Evolutionary conservation across 2,329 filamentous ascomycete species (phyloP).

Genomic region (Cercospora nicotianae): DNA sequence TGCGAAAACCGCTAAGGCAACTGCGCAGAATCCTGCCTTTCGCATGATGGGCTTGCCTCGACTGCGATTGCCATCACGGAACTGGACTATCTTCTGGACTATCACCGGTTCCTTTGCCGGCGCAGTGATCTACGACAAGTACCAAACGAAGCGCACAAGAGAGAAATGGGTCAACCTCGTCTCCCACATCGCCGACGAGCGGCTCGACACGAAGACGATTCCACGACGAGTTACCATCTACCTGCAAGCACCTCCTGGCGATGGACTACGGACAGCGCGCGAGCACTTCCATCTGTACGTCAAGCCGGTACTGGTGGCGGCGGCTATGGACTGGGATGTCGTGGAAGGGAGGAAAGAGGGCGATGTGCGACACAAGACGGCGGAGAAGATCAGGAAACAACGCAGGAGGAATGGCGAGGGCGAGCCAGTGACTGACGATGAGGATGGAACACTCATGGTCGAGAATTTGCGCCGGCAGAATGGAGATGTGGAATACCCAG

Average conservation of each 20-base stretch:
- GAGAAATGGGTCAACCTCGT: conserved; percentile 85
- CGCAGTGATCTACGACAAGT: conserved; percentile 86
- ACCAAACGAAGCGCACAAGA: conserved; percentile 81
- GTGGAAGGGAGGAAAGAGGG: conserved; percentile 88
- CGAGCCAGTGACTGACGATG: conserved; percentile 45
- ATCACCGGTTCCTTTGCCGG: conserved; percentile 74
- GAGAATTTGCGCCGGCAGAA: conserved; percentile 64
- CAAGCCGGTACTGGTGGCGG: conserved; percentile 86
- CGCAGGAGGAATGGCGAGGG: conserved; percentile 61
- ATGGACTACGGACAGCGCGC: conserved; percentile 78
- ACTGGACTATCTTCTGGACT: conserved; percentile 94
- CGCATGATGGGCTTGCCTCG: conserved; percentile 77
- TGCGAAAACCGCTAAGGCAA: conserved; percentile 8
- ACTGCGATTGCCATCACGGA: conserved; percentile 86
- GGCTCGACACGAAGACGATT: conserved; percentile 69
- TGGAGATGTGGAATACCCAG: conserved; percentile 70
- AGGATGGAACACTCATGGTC: conserved; percentile 58
- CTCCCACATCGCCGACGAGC: conserved; percentile 76
- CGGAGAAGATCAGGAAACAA: conserved; percentile 74
- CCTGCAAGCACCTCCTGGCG: conserved; percentile 80
- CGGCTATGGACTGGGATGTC: conserved; percentile 93
- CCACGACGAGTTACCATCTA: conserved; percentile 84
- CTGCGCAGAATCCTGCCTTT: conserved; percentile 65
- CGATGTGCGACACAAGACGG: conserved; percentile 83
- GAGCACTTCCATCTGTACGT: conserved; percentile 96